Conservation (phyloP, 2,329 filamentous ascomycete species). For the Chalaropsis ovoidea region DNA sequence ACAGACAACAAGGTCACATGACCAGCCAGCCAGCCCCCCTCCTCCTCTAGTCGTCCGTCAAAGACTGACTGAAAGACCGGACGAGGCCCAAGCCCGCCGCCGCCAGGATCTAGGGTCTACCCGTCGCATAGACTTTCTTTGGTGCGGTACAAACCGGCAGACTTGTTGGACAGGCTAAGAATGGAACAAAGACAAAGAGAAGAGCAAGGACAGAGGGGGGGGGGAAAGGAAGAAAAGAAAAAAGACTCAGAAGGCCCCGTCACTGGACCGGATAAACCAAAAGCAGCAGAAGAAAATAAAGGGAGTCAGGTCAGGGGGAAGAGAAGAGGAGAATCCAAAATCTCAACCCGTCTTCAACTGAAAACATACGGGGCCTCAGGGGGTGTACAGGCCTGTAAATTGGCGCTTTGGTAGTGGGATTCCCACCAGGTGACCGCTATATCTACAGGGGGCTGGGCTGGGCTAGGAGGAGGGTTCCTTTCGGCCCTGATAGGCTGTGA, state of each 20-base stretch:
- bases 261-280: neutral
- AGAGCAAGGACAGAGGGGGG: neutral
- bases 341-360: neutral
- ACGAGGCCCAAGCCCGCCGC: constrained; percentile 9
- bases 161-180: neutral
- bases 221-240: neutral
- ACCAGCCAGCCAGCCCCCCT: neutral
- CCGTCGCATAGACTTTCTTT: neutral
- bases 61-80: neutral
- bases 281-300: neutral
- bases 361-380: neutral
- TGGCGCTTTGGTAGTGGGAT: constrained; percentile 14
- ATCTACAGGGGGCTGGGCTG: neutral
- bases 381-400: neutral
- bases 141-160: neutral
- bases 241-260: neutral
- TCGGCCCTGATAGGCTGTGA: constrained; percentile 1
- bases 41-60: neutral
- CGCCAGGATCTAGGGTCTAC: constrained; percentile 6
- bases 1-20: neutral
- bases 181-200: neutral
- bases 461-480: neutral
- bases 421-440: constrained; percentile 14
- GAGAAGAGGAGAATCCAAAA: too few species aligned
- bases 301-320: too few species aligned